phyloP scores from a whole-genome alignment of 257 asterid species.

The Solanum appendiculatum region DNA sequence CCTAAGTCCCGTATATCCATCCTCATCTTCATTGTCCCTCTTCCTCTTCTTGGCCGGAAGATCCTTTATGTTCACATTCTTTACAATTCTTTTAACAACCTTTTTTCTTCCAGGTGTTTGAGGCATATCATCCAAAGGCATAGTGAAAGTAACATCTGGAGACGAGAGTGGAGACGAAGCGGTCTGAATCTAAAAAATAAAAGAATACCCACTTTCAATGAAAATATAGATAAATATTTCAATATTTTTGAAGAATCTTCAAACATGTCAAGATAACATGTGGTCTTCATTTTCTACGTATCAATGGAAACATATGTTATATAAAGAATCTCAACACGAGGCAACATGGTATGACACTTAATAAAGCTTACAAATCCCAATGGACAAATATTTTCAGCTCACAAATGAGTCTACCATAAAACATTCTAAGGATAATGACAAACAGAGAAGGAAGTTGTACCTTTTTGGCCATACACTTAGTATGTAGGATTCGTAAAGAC shows the following conservation, averaged over 20 bases:
- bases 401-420: not conserved
- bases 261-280: too few relatives aligned
- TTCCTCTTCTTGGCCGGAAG: not conserved
- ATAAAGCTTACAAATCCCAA: not conserved
- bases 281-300: too few relatives aligned
- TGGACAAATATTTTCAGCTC: not conserved
- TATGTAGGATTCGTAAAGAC: not conserved
- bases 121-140: not conserved
- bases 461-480: conserved; percentile 57
- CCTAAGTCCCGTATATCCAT: not conserved
- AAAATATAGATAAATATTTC: too few relatives aligned
- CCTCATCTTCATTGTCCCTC: not conserved
- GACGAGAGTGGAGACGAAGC: not conserved
- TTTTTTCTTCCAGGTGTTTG: too few relatives aligned
- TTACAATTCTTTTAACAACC: too few relatives aligned
- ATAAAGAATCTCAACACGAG: not conserved
- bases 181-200: too few relatives aligned
- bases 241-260: too few relatives aligned
- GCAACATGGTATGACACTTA: not conserved
- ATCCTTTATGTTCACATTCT: not conserved
- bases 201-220: too few relatives aligned
- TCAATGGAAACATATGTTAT: not conserved
- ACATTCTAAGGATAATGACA: not conserved
- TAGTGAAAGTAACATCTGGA: not conserved
- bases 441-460: conserved; percentile 16